phyloP scores from a whole-genome alignment of 208 protist genomes.

The Trypanosoma cruzi region DNA sequence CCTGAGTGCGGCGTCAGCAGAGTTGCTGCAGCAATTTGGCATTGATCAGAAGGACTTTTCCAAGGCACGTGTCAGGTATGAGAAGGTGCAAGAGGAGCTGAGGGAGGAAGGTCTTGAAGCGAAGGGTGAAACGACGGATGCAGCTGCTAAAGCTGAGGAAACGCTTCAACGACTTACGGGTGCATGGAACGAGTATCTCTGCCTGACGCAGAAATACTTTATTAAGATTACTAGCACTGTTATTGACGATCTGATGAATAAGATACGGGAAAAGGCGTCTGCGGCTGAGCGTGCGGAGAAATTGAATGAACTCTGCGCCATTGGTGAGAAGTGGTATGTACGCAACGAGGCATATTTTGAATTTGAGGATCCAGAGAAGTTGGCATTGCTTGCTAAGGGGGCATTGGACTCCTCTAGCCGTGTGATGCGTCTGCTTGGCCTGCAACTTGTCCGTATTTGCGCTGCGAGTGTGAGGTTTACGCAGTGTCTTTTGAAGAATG shows the following conservation, averaged over 20 bases:
- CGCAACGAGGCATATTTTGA: slow-evolving; percentile 61
- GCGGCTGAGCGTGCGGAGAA: slow-evolving; percentile 52
- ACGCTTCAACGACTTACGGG: slow-evolving; percentile 6
- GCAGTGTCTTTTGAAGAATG: slow-evolving; percentile 25
- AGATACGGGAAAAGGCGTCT: neutral
- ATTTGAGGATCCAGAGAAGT: slow-evolving; percentile 41
- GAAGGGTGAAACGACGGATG: slow-evolving; percentile 19
- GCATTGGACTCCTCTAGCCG: slow-evolving; percentile 73
- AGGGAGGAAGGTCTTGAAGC: neutral
- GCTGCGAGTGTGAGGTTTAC: slow-evolving; percentile 54
- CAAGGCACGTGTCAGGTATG: slow-evolving; percentile 66
- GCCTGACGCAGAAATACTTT: slow-evolving; percentile 26
- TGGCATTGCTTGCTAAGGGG: slow-evolving; percentile 41
- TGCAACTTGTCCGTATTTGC: slow-evolving; percentile 62
- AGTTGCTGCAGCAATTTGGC: slow-evolving; percentile 64
- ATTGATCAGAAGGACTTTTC: slow-evolving; percentile 82
- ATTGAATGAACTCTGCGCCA: slow-evolving; percentile 75
- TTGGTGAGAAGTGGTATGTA: slow-evolving; percentile 74
- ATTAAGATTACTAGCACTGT: slow-evolving; percentile 13
- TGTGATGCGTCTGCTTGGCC: slow-evolving; percentile 76
- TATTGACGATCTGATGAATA: slow-evolving; percentile 18
- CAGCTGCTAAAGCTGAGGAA: slow-evolving; percentile 12
- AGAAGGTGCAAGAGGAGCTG: slow-evolving; percentile 37
- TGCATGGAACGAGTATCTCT: slow-evolving; percentile 36
- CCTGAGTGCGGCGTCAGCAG: slow-evolving; percentile 49